Evolutionary conservation across 1,284 basidiomycete species (phyloP).

Genomic region (Pterulicium gracile): DNA sequence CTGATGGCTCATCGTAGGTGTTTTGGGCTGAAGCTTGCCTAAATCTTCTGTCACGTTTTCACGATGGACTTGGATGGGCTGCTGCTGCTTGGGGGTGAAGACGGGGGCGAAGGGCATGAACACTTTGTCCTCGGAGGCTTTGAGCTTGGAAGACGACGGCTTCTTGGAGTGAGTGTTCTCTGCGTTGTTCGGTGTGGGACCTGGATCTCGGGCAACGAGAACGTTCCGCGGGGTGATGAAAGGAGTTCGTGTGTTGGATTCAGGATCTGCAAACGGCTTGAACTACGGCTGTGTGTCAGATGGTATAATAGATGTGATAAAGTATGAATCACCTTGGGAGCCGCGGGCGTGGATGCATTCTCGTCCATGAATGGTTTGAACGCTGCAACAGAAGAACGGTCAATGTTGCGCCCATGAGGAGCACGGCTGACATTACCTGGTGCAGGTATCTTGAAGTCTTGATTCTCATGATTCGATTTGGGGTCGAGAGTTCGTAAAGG

Average conservation of each 20-base stretch:
- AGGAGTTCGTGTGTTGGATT: constrained; percentile 11
- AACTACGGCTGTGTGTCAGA: too few relatives aligned
- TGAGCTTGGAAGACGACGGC: constrained; percentile 17
- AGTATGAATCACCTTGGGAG: background rate
- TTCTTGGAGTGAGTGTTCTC: constrained; percentile 33
- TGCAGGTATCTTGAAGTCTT: constrained; percentile 25
- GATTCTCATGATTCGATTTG: constrained; percentile 30
- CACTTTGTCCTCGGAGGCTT: constrained; percentile 8
- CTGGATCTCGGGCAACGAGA: background rate
- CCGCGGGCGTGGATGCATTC: constrained; percentile 13
- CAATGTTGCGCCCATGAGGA: too few relatives aligned
- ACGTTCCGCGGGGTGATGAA: background rate
- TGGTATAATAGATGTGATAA: too few relatives aligned
- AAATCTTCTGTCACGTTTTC: constrained; percentile 38
- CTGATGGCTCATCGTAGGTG: constrained; percentile 26
- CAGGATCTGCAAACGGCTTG: constrained; percentile 20
- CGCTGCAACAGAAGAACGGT: constrained; percentile 19
- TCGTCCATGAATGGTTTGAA: constrained; percentile 57
- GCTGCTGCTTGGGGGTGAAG: background rate
- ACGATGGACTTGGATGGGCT: constrained; percentile 1
- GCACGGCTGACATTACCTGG: constrained; percentile 21
- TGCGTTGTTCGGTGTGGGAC: constrained; percentile 9
- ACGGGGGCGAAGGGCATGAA: constrained; percentile 20
- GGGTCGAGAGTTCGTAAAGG: constrained; percentile 18
- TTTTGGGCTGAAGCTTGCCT: constrained; percentile 25